phyloP scores from a whole-genome alignment of 202 grass and related monocot genomes.

The Panicum virgatum region DNA sequence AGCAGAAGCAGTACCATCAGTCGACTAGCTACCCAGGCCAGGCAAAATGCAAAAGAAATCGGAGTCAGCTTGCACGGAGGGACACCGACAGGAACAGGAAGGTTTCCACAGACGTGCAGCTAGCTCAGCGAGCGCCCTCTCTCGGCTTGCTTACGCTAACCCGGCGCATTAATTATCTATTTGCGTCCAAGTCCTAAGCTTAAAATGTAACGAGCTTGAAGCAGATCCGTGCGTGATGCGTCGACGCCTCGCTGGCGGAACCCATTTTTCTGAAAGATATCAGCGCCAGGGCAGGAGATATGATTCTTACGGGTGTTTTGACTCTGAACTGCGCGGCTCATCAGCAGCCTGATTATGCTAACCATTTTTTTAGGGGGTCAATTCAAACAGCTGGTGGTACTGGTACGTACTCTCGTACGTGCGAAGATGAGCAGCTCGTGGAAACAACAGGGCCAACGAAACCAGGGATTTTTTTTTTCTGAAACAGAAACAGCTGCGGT shows the following conservation, averaged over 20 bases:
- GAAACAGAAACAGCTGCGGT: background rate
- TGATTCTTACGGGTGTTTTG: background rate
- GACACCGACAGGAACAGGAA: background rate
- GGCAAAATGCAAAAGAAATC: background rate
- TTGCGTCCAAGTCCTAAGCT: background rate
- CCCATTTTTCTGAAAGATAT: background rate
- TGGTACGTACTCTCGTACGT: background rate
- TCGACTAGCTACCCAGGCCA: background rate
- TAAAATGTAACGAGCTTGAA: background rate
- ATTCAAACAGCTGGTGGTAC: background rate
- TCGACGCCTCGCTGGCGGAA: slow-evolving; percentile 5
- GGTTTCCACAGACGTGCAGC: slow-evolving; percentile 2
- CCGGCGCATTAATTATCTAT: background rate
- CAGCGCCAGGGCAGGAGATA: background rate
- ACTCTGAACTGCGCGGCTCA: background rate
- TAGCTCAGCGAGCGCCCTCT: background rate
- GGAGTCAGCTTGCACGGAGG: slow-evolving; percentile 25
- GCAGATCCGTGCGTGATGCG: slow-evolving; percentile 6
- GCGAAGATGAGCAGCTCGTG: background rate
- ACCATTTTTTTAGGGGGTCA: background rate
- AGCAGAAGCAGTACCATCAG: background rate
- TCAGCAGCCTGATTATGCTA: slow-evolving; percentile 1
- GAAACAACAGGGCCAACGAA: background rate
- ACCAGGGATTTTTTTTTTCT: background rate
- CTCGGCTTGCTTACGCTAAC: background rate